Evolutionary conservation across 495 filamentous ascomycete species (phyloP).

Genomic region (Penicillium angulare): DNA sequence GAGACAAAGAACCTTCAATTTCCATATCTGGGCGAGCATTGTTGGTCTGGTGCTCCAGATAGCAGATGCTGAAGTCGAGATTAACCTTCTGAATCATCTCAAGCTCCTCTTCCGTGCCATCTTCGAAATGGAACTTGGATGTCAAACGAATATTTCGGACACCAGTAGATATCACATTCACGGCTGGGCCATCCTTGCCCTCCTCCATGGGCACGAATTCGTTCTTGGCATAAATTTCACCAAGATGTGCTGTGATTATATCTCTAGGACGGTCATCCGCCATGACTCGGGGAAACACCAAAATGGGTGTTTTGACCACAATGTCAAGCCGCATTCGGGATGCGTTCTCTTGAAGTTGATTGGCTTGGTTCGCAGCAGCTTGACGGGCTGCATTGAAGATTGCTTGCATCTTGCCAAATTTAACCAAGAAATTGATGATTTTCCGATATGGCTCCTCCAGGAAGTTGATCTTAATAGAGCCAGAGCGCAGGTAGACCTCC

Average conservation of each 20-base stretch:
- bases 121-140: slow-evolving; percentile 80
- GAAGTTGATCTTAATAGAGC: slow-evolving; percentile 95
- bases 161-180: slow-evolving; percentile 86
- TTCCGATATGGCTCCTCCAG: slow-evolving; percentile 96
- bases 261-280: slow-evolving; percentile 65
- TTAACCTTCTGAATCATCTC: slow-evolving; percentile 97
- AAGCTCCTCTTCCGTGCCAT: slow-evolving; percentile 73
- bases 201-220: slow-evolving; percentile 81
- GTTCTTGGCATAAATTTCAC: slow-evolving; percentile 96
- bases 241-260: slow-evolving; percentile 85
- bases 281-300: slow-evolving; percentile 83
- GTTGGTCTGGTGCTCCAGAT: slow-evolving; percentile 77
- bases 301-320: slow-evolving; percentile 87
- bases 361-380: slow-evolving; percentile 92
- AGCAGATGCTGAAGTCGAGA: slow-evolving; percentile 84
- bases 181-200: slow-evolving; percentile 63
- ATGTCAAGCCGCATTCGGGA: slow-evolving; percentile 92
- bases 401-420: slow-evolving; percentile 99
- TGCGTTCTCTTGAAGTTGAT: slow-evolving; percentile 83
- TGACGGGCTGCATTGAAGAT: slow-evolving; percentile 96
- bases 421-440: slow-evolving; percentile 95
- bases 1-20: slow-evolving; percentile 85
- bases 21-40: slow-evolving; percentile 86
- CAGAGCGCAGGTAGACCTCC: slow-evolving; percentile 81
- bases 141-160: slow-evolving; percentile 90